These are phyloP conservation scores for Uronychia setigera DNA, from an alignment of 73 alveolate genomes.

Conservation along the genomic window DNA sequence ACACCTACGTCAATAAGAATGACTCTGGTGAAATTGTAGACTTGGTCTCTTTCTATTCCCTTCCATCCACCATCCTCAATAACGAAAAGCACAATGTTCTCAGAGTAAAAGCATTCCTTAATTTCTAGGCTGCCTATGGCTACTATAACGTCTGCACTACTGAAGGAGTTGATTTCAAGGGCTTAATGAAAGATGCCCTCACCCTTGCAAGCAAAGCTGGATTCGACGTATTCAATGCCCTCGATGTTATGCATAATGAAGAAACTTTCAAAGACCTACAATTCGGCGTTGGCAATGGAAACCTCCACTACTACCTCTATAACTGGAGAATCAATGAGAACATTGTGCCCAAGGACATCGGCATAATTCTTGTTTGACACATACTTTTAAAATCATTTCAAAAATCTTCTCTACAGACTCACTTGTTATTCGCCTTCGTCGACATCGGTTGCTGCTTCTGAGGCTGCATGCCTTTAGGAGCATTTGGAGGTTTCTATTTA, in stretches of 20 bases:
- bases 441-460: neutral
- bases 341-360: conserved; percentile 42
- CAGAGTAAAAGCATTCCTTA: conserved; percentile 21
- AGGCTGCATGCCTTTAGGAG: neutral
- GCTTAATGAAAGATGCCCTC: conserved; percentile 84
- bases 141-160: conserved; percentile 31
- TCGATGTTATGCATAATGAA: conserved; percentile 95
- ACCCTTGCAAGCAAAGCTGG: conserved; percentile 91
- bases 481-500: neutral
- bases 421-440: conserved; percentile 3
- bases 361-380: conserved; percentile 55
- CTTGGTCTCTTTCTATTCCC: conserved; percentile 94
- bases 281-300: conserved; percentile 91
- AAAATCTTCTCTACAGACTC: neutral
- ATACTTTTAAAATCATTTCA: neutral
- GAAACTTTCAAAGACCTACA: conserved; percentile 74
- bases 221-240: conserved; percentile 98
- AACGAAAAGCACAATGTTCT: conserved; percentile 74
- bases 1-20: conserved; percentile 88
- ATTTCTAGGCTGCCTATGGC: conserved; percentile 89
- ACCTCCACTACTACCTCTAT: conserved; percentile 94
- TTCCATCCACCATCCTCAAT: conserved; percentile 92
- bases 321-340: conserved; percentile 78
- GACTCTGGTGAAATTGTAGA: conserved; percentile 92
- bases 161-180: conserved; percentile 63